Conservation (phyloP, 2,329 filamentous ascomycete genomes). For the Colletotrichum eremochloae region DNA sequence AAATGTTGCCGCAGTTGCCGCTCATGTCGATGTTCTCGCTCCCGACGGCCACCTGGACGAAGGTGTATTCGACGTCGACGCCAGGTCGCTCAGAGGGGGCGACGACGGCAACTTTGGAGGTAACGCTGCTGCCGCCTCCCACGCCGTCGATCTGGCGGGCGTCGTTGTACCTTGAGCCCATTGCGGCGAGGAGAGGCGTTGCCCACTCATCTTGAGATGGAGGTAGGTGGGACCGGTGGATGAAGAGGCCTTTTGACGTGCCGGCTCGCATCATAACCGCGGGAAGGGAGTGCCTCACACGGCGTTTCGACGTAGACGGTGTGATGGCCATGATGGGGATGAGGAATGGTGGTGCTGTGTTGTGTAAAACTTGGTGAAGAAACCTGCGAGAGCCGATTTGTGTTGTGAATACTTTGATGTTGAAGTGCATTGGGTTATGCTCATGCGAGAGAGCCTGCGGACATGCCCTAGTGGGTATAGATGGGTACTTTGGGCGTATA, state of each 20-base stretch:
- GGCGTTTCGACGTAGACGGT: constrained; percentile 15
- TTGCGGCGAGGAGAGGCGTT: constrained; percentile 64
- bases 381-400: background rate
- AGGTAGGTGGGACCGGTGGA: constrained; percentile 68
- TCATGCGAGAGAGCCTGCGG: background rate
- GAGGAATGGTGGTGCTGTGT: background rate
- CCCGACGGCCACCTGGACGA: constrained; percentile 71
- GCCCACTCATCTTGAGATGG: constrained; percentile 60
- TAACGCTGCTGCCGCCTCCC: constrained; percentile 70
- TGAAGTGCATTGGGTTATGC: constrained; percentile 11
- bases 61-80: constrained; percentile 72
- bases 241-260: constrained; percentile 72
- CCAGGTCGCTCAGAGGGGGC: constrained; percentile 54
- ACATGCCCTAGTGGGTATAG: background rate
- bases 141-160: constrained; percentile 73
- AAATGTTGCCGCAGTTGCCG: constrained; percentile 75
- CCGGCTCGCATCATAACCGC: constrained; percentile 74
- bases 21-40: constrained; percentile 67
- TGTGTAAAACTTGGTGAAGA: constrained; percentile 16
- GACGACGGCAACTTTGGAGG: constrained; percentile 73
- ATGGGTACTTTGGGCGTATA: background rate
- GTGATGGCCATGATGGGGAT: constrained; percentile 28
- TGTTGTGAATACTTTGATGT: background rate
- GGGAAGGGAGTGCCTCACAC: constrained; percentile 50
- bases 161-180: constrained; percentile 68